Conservation (phyloP, 192 early-diverging fungal genomes). For the Piromyces finnis region DNA sequence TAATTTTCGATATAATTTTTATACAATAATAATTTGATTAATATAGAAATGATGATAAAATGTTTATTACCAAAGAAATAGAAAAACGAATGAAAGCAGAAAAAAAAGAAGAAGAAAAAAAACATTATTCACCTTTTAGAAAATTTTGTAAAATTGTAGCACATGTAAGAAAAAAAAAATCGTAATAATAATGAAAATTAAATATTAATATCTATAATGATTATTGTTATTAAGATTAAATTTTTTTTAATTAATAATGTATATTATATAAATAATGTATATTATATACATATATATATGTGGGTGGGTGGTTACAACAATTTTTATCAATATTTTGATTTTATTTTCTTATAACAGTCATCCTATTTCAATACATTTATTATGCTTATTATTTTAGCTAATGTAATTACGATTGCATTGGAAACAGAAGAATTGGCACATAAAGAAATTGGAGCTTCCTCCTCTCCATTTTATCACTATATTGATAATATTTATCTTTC, state of each 20-base stretch:
- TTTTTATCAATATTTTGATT: too few relatives aligned
- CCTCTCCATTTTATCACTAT: not conserved
- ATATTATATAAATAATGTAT: too few relatives aligned
- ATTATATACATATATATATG: too few relatives aligned
- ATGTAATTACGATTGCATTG: constrained; percentile 2
- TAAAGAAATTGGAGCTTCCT: not conserved
- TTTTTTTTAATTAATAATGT: too few relatives aligned
- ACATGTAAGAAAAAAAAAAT: not conserved
- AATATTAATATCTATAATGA: too few relatives aligned
- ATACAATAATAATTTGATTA: too few relatives aligned
- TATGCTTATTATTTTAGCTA: constrained; percentile 1
- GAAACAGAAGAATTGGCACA: not conserved
- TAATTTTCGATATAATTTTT: too few relatives aligned
- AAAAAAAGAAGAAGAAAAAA: not conserved
- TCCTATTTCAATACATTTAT: not conserved
- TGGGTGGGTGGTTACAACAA: too few relatives aligned
- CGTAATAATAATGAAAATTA: too few relatives aligned
- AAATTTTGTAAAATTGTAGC: not conserved
- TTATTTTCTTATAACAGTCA: too few relatives aligned
- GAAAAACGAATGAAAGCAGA: not conserved
- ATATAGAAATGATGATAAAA: not conserved
- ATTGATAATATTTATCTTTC: not conserved
- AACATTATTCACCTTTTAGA: not conserved
- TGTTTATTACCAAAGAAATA: not conserved
- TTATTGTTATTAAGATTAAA: too few relatives aligned